Evolutionary conservation across 768 basidiomycete genomes (phyloP).

Genomic region (Tremella fuciformis): DNA sequence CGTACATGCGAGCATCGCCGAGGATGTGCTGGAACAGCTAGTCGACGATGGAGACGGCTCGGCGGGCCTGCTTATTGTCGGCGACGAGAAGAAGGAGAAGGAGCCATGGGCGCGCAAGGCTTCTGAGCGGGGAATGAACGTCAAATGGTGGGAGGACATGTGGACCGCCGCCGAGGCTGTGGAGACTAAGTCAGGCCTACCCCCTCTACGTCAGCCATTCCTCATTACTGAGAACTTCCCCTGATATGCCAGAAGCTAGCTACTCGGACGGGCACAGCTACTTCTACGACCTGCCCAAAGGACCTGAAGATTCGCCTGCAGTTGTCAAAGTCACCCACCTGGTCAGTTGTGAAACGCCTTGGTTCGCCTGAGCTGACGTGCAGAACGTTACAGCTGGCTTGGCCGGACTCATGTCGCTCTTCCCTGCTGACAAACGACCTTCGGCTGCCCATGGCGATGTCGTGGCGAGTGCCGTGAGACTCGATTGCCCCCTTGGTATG

Average conservation of each 20-base stretch:
- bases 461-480: conserved; percentile 68
- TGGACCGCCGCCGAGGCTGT: conserved; percentile 60
- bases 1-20: conserved; percentile 22
- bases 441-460: conserved; percentile 68
- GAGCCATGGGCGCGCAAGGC: conserved; percentile 59
- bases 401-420: conserved; percentile 69
- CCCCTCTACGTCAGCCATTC: conserved; percentile 15
- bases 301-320: conserved; percentile 31
- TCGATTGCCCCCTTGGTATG: conserved; percentile 75
- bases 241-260: conserved; percentile 20
- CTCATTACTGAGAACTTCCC: background rate
- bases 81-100: conserved; percentile 55
- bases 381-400: conserved; percentile 81
- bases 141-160: conserved; percentile 65
- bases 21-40: conserved; percentile 61
- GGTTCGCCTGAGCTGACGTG: conserved; percentile 7
- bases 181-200: conserved; percentile 55
- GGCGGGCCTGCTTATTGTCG: conserved; percentile 71
- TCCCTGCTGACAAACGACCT: conserved; percentile 66
- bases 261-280: conserved; percentile 53
- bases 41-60: conserved; percentile 62
- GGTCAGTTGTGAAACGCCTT: conserved; percentile 25
- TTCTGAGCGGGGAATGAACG: conserved; percentile 50
- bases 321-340: conserved; percentile 63
- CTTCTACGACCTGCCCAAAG: conserved; percentile 55